Evolutionary conservation across 257 asterid species (phyloP).

Genomic region (Ophiorrhiza pumila): DNA sequence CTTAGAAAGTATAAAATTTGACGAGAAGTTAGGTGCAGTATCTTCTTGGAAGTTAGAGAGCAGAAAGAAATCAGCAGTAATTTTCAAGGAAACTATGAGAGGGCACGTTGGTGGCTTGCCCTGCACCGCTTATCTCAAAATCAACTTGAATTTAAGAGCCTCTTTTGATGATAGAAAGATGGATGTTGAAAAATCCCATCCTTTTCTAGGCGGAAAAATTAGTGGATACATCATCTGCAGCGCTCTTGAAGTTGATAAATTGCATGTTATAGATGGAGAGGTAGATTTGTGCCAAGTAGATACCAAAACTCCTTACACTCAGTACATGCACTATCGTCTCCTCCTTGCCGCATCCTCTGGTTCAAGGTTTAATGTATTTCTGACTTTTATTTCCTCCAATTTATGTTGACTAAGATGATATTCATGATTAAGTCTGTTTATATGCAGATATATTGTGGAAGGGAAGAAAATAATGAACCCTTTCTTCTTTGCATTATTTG

Average conservation of each 20-base stretch:
- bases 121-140: slow-evolving; percentile 36
- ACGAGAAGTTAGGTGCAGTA: slow-evolving; percentile 12
- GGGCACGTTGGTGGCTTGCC: slow-evolving; percentile 50
- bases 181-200: slow-evolving; percentile 8
- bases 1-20: not conserved
- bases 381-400: too few relatives aligned
- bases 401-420: not conserved
- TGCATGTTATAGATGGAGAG: slow-evolving; percentile 43
- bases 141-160: slow-evolving; percentile 18
- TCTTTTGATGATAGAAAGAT: not conserved
- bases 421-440: not conserved
- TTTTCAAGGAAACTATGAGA: slow-evolving; percentile 35
- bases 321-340: slow-evolving; percentile 48
- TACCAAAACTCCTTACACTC: slow-evolving; percentile 53
- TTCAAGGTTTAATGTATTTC: slow-evolving; percentile 34
- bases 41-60: slow-evolving; percentile 12
- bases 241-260: slow-evolving; percentile 34
- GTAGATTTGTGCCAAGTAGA: slow-evolving; percentile 43
- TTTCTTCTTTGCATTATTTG: slow-evolving; percentile 33
- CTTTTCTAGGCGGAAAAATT: slow-evolving; percentile 33
- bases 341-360: slow-evolving; percentile 53
- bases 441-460: slow-evolving; percentile 48
- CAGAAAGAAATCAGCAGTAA: slow-evolving; percentile 8
- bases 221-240: slow-evolving; percentile 39
- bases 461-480: slow-evolving; percentile 60